Conservation (phyloP, 768 basidiomycete genomes). For the Termitomyces sp. region DNA sequence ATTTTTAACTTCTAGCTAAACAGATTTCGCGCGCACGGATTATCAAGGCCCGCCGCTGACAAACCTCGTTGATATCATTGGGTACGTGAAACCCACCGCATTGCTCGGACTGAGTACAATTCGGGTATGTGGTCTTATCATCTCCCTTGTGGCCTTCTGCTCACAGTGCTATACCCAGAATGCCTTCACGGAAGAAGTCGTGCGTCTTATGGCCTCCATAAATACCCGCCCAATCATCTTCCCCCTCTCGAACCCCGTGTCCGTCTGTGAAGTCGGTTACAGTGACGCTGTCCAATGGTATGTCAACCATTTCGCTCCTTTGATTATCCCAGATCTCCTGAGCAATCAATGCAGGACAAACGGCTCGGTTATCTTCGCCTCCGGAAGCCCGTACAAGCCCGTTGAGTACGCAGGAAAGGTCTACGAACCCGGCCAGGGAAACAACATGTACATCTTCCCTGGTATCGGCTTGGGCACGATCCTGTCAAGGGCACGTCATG, state of each 20-base stretch:
- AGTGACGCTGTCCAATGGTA: slow-evolving; percentile 55
- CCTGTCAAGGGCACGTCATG: slow-evolving; percentile 47
- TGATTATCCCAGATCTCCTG: not conserved
- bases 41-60: slow-evolving; percentile 59
- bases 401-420: slow-evolving; percentile 40
- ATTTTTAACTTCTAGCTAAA: slow-evolving; percentile 34
- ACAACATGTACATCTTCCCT: slow-evolving; percentile 74
- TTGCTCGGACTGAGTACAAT: slow-evolving; percentile 70
- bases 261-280: slow-evolving; percentile 56
- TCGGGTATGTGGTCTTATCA: slow-evolving; percentile 22
- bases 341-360: slow-evolving; percentile 43
- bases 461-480: slow-evolving; percentile 60
- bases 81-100: slow-evolving; percentile 71
- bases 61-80: slow-evolving; percentile 60
- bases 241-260: slow-evolving; percentile 72
- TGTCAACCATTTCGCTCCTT: slow-evolving; percentile 6
- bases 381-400: slow-evolving; percentile 63
- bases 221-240: slow-evolving; percentile 77
- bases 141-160: not conserved
- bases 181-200: slow-evolving; percentile 61
- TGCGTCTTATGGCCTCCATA: slow-evolving; percentile 55
- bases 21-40: slow-evolving; percentile 70
- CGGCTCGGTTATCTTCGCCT: slow-evolving; percentile 65
- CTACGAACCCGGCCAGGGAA: slow-evolving; percentile 69
- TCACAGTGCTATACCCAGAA: slow-evolving; percentile 29